phyloP scores from a whole-genome alignment of 2,329 filamentous ascomycete genomes.

The Tolypocladium capitatum region DNA sequence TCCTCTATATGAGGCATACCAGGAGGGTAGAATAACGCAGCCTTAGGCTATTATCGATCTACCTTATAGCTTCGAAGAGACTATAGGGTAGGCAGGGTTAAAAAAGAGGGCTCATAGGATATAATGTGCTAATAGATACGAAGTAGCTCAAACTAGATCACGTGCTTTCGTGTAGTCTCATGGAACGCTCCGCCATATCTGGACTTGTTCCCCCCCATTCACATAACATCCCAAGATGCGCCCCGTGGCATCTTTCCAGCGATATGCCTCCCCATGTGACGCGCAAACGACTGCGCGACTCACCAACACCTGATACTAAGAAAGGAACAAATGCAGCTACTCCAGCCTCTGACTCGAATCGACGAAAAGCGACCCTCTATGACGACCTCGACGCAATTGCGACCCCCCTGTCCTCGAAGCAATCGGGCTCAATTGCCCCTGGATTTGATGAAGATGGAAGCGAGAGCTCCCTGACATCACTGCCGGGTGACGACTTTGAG shows the following conservation, averaged over 20 bases:
- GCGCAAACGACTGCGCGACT: constrained; percentile 48
- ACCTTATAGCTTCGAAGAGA: no score
- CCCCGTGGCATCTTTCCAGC: not conserved
- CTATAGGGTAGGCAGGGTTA: no score
- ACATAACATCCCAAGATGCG: constrained; percentile 5
- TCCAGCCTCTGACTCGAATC: constrained; percentile 4
- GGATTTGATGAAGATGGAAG: constrained; percentile 31
- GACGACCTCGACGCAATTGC: constrained; percentile 44
- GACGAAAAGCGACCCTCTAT: constrained; percentile 44
- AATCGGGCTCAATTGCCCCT: constrained; percentile 27
- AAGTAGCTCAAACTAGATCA: constrained; percentile 9
- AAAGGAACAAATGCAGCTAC: constrained; percentile 10
- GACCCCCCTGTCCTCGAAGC: constrained; percentile 29
- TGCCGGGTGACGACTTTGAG: constrained; percentile 45
- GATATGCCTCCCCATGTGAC: constrained; percentile 55
- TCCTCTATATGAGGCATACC: no score
- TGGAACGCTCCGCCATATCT: not conserved
- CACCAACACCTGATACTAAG: constrained; percentile 15
- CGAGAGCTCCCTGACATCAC: constrained; percentile 36
- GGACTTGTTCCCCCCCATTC: not conserved
- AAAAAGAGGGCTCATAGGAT: no score
- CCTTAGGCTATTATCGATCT: no score
- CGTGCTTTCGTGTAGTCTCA: constrained; percentile 18
- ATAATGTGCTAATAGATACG: no score
- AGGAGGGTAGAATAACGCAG: no score